Conservation (phyloP, 2,329 filamentous ascomycete species). For the Bipolaris oryzae region DNA sequence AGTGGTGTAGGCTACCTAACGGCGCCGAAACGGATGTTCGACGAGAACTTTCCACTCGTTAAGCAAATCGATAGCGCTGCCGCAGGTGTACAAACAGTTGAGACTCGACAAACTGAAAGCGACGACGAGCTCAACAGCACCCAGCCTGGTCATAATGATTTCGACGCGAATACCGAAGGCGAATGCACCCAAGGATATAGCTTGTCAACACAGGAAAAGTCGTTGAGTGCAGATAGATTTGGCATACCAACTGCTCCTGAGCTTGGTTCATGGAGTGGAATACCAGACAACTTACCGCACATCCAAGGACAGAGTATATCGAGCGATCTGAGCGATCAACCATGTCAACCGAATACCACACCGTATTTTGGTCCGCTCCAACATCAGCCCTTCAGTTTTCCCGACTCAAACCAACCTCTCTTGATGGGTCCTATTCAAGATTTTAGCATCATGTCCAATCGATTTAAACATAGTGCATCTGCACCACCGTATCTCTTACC, state of each 20-base stretch:
- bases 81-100: neutral
- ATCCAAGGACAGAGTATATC: neutral
- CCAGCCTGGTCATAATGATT: neutral
- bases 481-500: neutral
- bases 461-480: neutral
- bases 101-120: neutral
- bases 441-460: no score
- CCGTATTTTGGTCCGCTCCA: neutral
- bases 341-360: neutral
- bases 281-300: neutral
- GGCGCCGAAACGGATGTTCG: slow-evolving; percentile 30
- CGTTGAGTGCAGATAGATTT: neutral
- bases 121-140: neutral
- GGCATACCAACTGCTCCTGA: neutral
- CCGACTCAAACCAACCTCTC: no score
- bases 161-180: slow-evolving; percentile 14
- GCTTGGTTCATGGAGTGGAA: neutral
- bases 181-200: slow-evolving; percentile 10
- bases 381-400: neutral
- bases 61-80: neutral
- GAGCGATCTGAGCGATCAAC: neutral
- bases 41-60: slow-evolving; percentile 23
- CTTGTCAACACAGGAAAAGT: neutral
- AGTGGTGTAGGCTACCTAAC: slow-evolving; percentile 30
- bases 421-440: no score